Base-by-base conservation (phyloP, 2,329 filamentous ascomycete genomes). In the Cladophialophora carrionii region DNA sequence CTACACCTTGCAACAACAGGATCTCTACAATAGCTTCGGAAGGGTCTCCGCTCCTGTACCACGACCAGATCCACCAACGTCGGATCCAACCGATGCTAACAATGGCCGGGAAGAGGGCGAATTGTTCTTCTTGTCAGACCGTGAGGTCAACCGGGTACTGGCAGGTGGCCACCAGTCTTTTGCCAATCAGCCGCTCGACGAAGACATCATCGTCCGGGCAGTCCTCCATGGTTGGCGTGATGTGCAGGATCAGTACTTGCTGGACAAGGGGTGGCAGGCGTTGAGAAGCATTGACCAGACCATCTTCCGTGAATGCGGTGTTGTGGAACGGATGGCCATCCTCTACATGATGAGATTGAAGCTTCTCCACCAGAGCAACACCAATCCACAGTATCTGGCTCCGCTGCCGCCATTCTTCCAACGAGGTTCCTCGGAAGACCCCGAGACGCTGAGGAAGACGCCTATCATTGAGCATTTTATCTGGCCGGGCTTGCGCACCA, bases 401-500 rank as follows among this genome's bases (percentile, higher is more conserved):
- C 55, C 59, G 2, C 34, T 62, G 29, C 66, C 56, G 7, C 49
- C 59, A 20, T 66, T 61, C 62, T 55, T 57, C 32, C 43, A 51
- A 20, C 24, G 62, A 51, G 43, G 54, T 9, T n/a, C 57, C 9
- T 17, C 22, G 41, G 60, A 62, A 48, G 56, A 60, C 26, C 24
- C 52, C 10, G 48, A 63, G 5, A 14, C 31, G 22, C 22, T 67
- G 48, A 37, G 62, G 37, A 48, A 58, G 29, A 61, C 31, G n/a
- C 65, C 65, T 29, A 3, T 68, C 22, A 52, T 68, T 29, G 67
- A 69, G 20, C 43, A n/a, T 75, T 73, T 58, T 73, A 70, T 55
- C 72, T 74, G 62, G 80, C 80, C 54, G 61, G 71, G 34, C 70
- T 43, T 58, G 73, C 70, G 4, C 75, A 75, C 8, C n/a, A 26